Conservation (phyloP, 345 rosid species). For the Lumnitzera racemosa region DNA sequence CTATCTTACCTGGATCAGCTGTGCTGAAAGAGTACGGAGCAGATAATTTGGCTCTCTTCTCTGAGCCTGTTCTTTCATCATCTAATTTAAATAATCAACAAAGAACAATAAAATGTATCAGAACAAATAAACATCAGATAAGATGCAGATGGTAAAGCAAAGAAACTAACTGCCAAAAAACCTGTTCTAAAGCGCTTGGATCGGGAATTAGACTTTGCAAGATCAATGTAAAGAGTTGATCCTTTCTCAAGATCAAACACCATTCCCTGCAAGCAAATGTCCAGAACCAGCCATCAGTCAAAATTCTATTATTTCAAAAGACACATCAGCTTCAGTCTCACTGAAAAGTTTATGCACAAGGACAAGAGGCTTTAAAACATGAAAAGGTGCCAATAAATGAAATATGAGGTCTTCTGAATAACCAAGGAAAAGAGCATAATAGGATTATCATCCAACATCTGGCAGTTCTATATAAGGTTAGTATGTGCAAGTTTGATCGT, state of each 20-base stretch:
- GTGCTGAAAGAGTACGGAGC: conserved; percentile 21
- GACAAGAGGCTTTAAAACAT: too few species aligned
- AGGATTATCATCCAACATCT: too few species aligned
- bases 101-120: neutral
- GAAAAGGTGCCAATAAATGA: too few species aligned
- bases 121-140: conserved; percentile 6
- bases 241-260: conserved; percentile 89
- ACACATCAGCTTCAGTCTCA: neutral
- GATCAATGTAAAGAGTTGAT: conserved; percentile 68
- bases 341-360: too few species aligned
- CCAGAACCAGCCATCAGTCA: neutral
- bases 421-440: too few species aligned
- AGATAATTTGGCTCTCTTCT: conserved; percentile 48
- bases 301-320: neutral
- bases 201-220: conserved; percentile 86
- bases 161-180: conserved; percentile 8
- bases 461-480: too few species aligned
- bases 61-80: conserved; percentile 46
- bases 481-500: too few species aligned
- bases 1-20: conserved; percentile 49
- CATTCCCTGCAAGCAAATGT: conserved; percentile 55
- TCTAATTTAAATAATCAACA: conserved; percentile 27
- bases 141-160: conserved; percentile 1
- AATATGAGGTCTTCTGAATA: too few species aligned
- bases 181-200: conserved; percentile 81